These are phyloP conservation scores for Lithospermum erythrorhizon DNA, from an alignment of 257 asterid genomes.

Conservation along the genomic window DNA sequence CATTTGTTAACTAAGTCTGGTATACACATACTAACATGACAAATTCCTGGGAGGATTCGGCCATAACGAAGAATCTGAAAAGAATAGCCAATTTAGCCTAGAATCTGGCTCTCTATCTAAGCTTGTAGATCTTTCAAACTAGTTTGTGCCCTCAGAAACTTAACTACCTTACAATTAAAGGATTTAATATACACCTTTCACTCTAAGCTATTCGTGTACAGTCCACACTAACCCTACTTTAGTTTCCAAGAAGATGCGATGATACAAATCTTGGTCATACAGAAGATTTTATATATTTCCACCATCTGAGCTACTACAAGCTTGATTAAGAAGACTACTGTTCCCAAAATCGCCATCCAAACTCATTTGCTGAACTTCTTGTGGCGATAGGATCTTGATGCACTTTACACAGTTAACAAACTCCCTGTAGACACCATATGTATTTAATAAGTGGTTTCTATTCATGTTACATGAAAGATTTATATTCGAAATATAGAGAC, in stretches of 20 bases:
- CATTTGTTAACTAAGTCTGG: too few species aligned
- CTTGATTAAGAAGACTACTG: neutral
- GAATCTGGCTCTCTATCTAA: too few species aligned
- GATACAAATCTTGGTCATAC: neutral
- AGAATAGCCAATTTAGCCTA: too few species aligned
- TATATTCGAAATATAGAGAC: too few species aligned
- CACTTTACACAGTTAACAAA: conserved; percentile 70
- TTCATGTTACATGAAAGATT: neutral
- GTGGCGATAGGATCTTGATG: conserved; percentile 74
- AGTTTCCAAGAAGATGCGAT: conserved; percentile 6
- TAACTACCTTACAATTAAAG: too few species aligned
- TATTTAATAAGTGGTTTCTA: neutral
- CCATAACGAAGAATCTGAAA: too few species aligned
- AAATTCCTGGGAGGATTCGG: too few species aligned
- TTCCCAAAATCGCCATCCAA: neutral
- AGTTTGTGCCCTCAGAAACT: neutral
- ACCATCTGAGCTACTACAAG: neutral
- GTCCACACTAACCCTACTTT: neutral
- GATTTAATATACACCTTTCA: neutral
- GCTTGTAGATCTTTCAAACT: neutral
- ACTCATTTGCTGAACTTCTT: conserved; percentile 78
- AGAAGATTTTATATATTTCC: neutral
- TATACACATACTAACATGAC: too few species aligned
- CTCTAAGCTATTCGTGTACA: neutral
- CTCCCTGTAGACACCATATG: conserved; percentile 31